A percentile compares a stretch with the other conserved stretches of the same genome.
These are phyloP conservation scores for Penicillium frequentans DNA, from an alignment of 2,329 filamentous ascomycete genomes.

Conservation along the genomic window DNA sequence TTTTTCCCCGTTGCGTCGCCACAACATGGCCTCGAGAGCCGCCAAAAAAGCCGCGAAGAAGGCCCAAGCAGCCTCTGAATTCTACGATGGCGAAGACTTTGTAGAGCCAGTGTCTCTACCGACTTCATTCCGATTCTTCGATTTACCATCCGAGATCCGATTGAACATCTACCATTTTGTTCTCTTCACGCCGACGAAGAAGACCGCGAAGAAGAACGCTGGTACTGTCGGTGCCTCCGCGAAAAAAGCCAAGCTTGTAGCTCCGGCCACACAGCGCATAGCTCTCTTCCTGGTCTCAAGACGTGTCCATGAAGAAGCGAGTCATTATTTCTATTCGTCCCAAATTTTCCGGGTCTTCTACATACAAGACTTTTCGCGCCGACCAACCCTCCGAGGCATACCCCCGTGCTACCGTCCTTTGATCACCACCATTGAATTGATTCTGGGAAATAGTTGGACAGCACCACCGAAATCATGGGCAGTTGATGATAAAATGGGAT, in stretches of 20 bases:
- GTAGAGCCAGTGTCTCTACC: conserved; percentile 19
- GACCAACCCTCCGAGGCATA: conserved; percentile 50
- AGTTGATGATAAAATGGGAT: conserved; percentile 50
- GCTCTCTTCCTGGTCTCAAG: conserved; percentile 42
- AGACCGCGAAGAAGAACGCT: conserved; percentile 24
- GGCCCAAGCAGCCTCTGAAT: conserved; percentile 6
- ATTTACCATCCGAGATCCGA: conserved; percentile 55
- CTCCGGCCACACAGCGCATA: conserved; percentile 36
- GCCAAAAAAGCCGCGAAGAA: conserved; percentile 14
- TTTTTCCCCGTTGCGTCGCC: conserved; percentile 5
- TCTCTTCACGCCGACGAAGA: conserved; percentile 40
- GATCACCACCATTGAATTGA: conserved; percentile 56
- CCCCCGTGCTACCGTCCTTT: conserved; percentile 52
- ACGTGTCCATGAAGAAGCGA: conserved; percentile 53
- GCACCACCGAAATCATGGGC: conserved; percentile 57
- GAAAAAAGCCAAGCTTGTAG: conserved; percentile 34
- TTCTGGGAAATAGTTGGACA: conserved; percentile 61
- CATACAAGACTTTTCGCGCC: conserved; percentile 49
- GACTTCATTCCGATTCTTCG: conserved; percentile 52
- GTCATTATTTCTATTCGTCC: conserved; percentile 51
- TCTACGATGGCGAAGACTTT: conserved; percentile 16
- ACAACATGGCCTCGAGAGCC: conserved; percentile 16
- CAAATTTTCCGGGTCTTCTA: conserved; percentile 57
- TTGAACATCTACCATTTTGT: conserved; percentile 50
- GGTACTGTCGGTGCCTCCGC: conserved; percentile 39